Conservation (phyloP, 768 basidiomycete species). For the Phallus indusiatus region DNA sequence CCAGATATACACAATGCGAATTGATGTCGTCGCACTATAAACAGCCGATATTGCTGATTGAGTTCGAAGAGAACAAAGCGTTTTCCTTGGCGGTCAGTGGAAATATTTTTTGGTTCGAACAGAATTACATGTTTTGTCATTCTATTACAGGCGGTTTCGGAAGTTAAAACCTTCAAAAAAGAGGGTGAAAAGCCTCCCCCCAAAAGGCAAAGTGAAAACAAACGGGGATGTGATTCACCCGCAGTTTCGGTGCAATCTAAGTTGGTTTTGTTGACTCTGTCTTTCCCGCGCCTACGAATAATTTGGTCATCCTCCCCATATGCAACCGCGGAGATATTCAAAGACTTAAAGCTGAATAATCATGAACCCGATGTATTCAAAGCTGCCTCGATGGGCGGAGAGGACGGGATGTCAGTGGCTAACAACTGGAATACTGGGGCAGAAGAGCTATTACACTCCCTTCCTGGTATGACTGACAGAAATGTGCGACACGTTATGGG, state of each 20-base stretch:
- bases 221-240: slow-evolving; percentile 20
- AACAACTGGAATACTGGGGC: slow-evolving; percentile 64
- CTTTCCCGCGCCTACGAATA: slow-evolving; percentile 86
- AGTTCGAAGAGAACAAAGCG: slow-evolving; percentile 95
- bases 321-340: slow-evolving; percentile 85
- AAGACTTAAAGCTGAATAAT: slow-evolving; percentile 74
- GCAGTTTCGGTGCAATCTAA: slow-evolving; percentile 77
- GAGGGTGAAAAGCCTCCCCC: slow-evolving; percentile 45
- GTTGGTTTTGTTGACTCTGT: slow-evolving; percentile 77
- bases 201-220: slow-evolving; percentile 35
- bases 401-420: slow-evolving; percentile 58
- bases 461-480: slow-evolving; percentile 81
- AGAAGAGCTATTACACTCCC: slow-evolving; percentile 70
- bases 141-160: slow-evolving; percentile 42
- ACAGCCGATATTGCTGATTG: slow-evolving; percentile 84
- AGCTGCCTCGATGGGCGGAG: slow-evolving; percentile 75
- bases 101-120: background rate
- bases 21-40: slow-evolving; percentile 96
- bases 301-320: slow-evolving; percentile 98
- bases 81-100: slow-evolving; percentile 77
- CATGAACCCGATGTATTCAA: slow-evolving; percentile 71
- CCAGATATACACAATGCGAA: slow-evolving; percentile 94
- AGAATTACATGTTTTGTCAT: background rate
- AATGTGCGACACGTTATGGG: slow-evolving; percentile 80
- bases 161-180: slow-evolving; percentile 61